Evolutionary conservation across 2,329 filamentous ascomycete genomes (phyloP), one percentile per base, ranked within the genome.

Genomic region (Metarhizium sp.): DNA sequence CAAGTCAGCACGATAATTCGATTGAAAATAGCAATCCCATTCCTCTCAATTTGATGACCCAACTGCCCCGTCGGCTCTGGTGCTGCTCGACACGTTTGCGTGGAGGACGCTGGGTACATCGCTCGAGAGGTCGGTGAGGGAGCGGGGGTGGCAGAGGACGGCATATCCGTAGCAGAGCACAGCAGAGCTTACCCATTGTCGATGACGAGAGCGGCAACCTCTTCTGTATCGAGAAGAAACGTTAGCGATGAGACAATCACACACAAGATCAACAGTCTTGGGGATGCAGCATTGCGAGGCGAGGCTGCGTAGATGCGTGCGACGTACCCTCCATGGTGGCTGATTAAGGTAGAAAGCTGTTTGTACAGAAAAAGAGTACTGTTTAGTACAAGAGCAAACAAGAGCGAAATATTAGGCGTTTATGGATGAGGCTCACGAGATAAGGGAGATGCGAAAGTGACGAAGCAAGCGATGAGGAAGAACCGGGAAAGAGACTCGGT

Each of bases 141-240:
- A 67, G 62, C 59, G 59, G 64, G 65, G 64, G 43, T 34, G 43
- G 38, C 16, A 48, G 34, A 40, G 42, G 42, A 45, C 14, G 42
- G 18, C 16, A 45, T 18, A 13, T 40, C 10, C 10, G 10, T 40
- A 20, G 42, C 16, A 45, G 50, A 16, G 53, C 53, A 51, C 46
- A 51, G 51, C 18, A 51, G 70, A 78, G 81, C 92, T 90, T 92
- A 99, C 94, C 94, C 94, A 97, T 99, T 99, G 92, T 99, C 94
- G 82, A 99, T 97, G 80, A 99, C 94, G 90, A 99, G 92, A 79
- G 94, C 94, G 78, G 94, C 94, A 80, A 99, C 94, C 90, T 99
- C 94, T 86, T 99, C 94, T 97, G 75, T 78, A 79, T 62, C 60
- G 60, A 61, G 67, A 61, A 72, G 65, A 64, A 59, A 63, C 38